Evolutionary conservation across 2,329 filamentous ascomycete species (phyloP).

Genomic region (Scytalidium lignicola): DNA sequence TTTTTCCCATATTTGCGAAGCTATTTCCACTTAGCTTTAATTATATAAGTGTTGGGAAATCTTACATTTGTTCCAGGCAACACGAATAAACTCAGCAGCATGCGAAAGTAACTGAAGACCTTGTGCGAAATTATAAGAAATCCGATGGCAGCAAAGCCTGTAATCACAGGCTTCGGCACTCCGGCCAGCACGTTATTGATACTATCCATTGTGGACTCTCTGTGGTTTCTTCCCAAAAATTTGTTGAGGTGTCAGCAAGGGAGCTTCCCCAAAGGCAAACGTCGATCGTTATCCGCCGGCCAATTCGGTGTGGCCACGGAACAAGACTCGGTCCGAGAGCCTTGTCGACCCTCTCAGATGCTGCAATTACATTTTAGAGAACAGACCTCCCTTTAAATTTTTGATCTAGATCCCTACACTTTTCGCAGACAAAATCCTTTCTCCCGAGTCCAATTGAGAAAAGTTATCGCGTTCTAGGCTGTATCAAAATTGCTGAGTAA

Average conservation of each 20-base stretch:
- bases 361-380: too few relatives aligned
- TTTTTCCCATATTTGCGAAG: conserved; percentile 85
- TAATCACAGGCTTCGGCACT: conserved; percentile 14
- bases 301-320: too few relatives aligned
- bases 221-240: too few relatives aligned
- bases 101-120: conserved; percentile 51
- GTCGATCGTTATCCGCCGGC: too few relatives aligned
- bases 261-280: too few relatives aligned
- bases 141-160: conserved; percentile 44
- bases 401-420: too few relatives aligned
- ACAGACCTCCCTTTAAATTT: too few relatives aligned
- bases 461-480: not conserved
- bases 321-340: too few relatives aligned
- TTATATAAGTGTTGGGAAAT: conserved; percentile 7
- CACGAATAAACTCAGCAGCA: conserved; percentile 64
- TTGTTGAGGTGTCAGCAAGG: too few relatives aligned
- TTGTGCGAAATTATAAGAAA: conserved; percentile 53
- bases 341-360: too few relatives aligned
- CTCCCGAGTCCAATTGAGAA: not conserved
- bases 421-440: too few relatives aligned
- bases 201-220: conserved; percentile 8
- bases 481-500: too few relatives aligned
- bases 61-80: conserved; percentile 58
- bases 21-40: conserved; percentile 38
- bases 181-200: conserved; percentile 11